Percentiles rank a stretch among this genome's conserved stretches.
These are phyloP conservation scores for Emergomyces orientalis DNA, from an alignment of 2,329 filamentous ascomycete species.

Conservation along the genomic window DNA sequence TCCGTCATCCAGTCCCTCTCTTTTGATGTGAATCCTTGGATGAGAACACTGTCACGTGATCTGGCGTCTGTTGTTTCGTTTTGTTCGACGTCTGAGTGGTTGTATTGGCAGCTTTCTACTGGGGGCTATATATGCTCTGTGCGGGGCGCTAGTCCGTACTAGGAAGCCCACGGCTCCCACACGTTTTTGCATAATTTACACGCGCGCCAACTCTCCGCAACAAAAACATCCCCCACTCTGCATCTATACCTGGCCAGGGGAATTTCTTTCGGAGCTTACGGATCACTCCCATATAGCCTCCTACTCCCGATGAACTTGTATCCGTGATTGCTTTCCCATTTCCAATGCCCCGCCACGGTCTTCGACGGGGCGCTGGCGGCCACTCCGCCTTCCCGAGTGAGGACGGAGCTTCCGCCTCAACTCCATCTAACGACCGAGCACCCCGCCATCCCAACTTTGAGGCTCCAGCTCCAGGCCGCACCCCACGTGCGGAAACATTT, in stretches of 20 bases:
- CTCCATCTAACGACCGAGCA: constrained; percentile 9
- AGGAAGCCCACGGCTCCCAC: too few relatives aligned
- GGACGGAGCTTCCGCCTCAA: constrained; percentile 16
- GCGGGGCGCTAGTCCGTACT: too few relatives aligned
- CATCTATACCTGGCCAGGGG: not conserved
- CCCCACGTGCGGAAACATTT: not conserved
- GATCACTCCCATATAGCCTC: not conserved
- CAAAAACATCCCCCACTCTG: not conserved
- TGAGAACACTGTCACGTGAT: not conserved
- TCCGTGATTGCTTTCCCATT: not conserved
- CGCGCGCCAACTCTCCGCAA: constrained; percentile 2
- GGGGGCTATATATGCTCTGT: too few relatives aligned
- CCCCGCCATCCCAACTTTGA: constrained; percentile 3
- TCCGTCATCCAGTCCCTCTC: too few relatives aligned
- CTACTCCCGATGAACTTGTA: not conserved
- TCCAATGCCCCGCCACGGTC: constrained; percentile 12
- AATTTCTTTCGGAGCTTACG: not conserved
- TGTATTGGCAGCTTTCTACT: too few relatives aligned
- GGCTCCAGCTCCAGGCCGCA: constrained; percentile 1
- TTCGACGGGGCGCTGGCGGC: constrained; percentile 1
- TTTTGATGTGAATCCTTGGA: too few relatives aligned
- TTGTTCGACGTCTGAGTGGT: too few relatives aligned
- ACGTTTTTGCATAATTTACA: not conserved
- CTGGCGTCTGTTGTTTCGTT: not conserved
- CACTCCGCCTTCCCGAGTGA: constrained; percentile 12